Conservation (phyloP, 768 basidiomycete species). For the Trametes coccinea region DNA sequence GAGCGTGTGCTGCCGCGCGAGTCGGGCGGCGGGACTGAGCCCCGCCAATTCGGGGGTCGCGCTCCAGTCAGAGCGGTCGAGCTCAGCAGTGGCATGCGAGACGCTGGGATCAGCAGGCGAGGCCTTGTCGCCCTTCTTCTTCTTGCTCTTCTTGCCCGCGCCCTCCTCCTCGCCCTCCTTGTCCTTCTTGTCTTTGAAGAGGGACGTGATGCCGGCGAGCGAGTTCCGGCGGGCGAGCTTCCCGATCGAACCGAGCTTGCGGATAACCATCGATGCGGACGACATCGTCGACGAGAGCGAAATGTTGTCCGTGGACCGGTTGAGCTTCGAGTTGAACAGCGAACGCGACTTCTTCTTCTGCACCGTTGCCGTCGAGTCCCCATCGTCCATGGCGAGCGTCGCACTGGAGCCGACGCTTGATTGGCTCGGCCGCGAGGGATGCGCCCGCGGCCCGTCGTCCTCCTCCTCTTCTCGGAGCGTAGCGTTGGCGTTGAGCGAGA, state of each 20-base stretch:
- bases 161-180: slow-evolving; percentile 42
- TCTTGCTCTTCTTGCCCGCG: slow-evolving; percentile 53
- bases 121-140: slow-evolving; percentile 59
- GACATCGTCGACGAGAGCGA: slow-evolving; percentile 93
- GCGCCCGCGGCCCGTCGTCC: slow-evolving; percentile 31
- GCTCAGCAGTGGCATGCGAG: slow-evolving; percentile 81
- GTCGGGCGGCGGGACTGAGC: slow-evolving; percentile 85
- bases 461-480: slow-evolving; percentile 61
- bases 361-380: slow-evolving; percentile 34
- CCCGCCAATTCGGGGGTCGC: slow-evolving; percentile 62
- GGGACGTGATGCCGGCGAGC: slow-evolving; percentile 84
- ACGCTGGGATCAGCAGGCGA: slow-evolving; percentile 69
- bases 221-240: slow-evolving; percentile 88
- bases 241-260: slow-evolving; percentile 90
- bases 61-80: slow-evolving; percentile 75
- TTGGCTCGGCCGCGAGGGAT: slow-evolving; percentile 26
- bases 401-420: slow-evolving; percentile 30
- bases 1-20: slow-evolving; percentile 89
- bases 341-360: slow-evolving; percentile 73
- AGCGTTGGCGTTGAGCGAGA: slow-evolving; percentile 61
- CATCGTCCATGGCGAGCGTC: slow-evolving; percentile 32
- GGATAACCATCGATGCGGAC: slow-evolving; percentile 93
- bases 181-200: slow-evolving; percentile 85
- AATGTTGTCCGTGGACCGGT: slow-evolving; percentile 92
- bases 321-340: slow-evolving; percentile 86